Evolutionary conservation across 2,329 filamentous ascomycete species (phyloP), one percentile per base, ranked within the genome.

Genomic region (Ramularia endophylla): DNA sequence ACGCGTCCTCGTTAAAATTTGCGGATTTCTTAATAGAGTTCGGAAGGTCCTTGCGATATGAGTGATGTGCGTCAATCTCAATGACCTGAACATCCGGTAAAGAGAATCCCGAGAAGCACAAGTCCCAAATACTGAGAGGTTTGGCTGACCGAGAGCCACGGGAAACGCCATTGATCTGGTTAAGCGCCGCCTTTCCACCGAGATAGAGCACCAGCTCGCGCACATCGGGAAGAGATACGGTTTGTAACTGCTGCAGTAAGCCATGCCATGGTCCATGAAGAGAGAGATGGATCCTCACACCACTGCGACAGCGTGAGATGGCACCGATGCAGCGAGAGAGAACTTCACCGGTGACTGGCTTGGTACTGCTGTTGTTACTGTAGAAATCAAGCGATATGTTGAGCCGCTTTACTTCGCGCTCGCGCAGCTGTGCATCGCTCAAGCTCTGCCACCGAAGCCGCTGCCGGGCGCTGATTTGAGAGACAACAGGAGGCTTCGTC

Each of bases 371-470:
- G 12, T 22, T 32, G 7, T 17, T 13, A 11, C 19, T 9, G 25
- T 28, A 15, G 11, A 12, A 19, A 32, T 48, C 33, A 2, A 54
- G 29, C 2, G 38, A 9, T 11, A 54, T 41, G 4, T 43, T 25
- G 28, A 51, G 42, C 22, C 41, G 38, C 28, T 37, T 46, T 39
- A 54, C 48, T 11, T 48, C 40, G 19, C 51, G 47, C 31, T 50
- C 46, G 11, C 46, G 44, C 16, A 52, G 44, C 31, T 52, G 41
- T 16, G 38, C 42, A 37, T 52, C 47, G 40, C 31, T 52, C 20
- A 53, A 38, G 27, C 44, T 48, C 18, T 44, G 44, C 46, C 48
- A 53, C 9, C 43, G 34, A 15, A 46, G 44, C 6, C 48, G 44
- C 35, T 50, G 50, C 29, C 51, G 38, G 15, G 37, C 25, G 29